phyloP scores from a whole-genome alignment of 1,139 yeast species.

The Saccharomyces hybrid region DNA sequence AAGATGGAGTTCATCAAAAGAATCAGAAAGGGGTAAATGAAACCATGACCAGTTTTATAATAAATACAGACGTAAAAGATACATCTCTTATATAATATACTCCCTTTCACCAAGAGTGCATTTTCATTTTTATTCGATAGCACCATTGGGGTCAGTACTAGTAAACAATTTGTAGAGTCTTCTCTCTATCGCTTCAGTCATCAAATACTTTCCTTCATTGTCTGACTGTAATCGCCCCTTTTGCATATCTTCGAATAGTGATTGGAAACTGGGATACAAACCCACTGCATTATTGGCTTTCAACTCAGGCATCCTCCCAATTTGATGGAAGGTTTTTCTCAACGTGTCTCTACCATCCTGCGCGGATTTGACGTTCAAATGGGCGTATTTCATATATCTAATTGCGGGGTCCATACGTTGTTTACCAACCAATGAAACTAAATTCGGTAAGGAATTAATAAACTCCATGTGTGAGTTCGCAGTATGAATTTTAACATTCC shows the following conservation, averaged over 20 bases:
- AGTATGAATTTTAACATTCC: constrained; percentile 22
- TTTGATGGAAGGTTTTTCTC: constrained; percentile 44
- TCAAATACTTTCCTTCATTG: constrained; percentile 34
- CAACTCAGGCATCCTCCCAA: constrained; percentile 47
- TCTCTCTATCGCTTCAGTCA: constrained; percentile 38
- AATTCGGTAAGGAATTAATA: constrained; percentile 46
- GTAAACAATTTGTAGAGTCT: constrained; percentile 43
- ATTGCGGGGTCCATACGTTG: constrained; percentile 49
- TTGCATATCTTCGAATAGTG: constrained; percentile 34
- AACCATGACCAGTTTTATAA: constrained; percentile 8
- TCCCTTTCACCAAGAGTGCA: neutral
- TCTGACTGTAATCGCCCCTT: constrained; percentile 26
- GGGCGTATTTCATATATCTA: constrained; percentile 47
- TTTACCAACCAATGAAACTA: constrained; percentile 49
- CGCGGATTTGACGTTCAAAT: constrained; percentile 49
- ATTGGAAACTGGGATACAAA: constrained; percentile 37
- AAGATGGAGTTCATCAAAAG: constrained; percentile 35
- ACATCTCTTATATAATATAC: neutral
- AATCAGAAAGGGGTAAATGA: constrained; percentile 5
- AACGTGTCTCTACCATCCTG: constrained; percentile 41
- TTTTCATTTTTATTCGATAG: constrained; percentile 15
- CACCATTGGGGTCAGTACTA: constrained; percentile 45
- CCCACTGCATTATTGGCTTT: constrained; percentile 32
- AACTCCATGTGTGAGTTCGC: constrained; percentile 39
- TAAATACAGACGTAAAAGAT: neutral